phyloP scores from a whole-genome alignment of 2,329 filamentous ascomycete species.

The Mycosphaerella arachidis region DNA sequence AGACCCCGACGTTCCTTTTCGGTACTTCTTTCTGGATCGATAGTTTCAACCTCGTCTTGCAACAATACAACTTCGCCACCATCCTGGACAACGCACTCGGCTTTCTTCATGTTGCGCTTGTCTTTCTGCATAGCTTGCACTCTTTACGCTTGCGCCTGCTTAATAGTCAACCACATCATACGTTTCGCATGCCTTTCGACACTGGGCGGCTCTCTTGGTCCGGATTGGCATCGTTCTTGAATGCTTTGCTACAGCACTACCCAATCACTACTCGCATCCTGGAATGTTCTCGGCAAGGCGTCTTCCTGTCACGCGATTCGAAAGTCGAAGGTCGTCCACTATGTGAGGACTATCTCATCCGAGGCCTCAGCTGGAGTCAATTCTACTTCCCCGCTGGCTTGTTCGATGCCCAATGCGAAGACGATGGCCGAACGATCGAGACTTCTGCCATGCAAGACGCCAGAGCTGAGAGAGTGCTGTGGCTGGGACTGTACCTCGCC shows the following conservation, averaged over 20 bases:
- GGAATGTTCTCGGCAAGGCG: constrained; percentile 31
- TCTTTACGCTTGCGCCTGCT: constrained; percentile 13
- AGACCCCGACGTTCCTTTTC: not conserved
- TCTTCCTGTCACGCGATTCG: constrained; percentile 41
- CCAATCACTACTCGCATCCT: constrained; percentile 34
- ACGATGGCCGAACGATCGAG: constrained; percentile 49
- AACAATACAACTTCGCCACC: constrained; percentile 44
- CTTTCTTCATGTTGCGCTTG: constrained; percentile 59
- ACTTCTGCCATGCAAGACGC: constrained; percentile 11
- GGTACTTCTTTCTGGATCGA: constrained; percentile 12
- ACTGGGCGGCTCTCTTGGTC: constrained; percentile 51
- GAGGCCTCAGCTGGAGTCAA: constrained; percentile 59
- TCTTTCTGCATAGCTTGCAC: constrained; percentile 48
- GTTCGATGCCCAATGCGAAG: constrained; percentile 60
- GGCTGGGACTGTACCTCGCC: constrained; percentile 26
- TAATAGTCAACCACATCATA: constrained; percentile 25
- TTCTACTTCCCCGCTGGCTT: constrained; percentile 56
- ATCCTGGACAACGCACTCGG: constrained; percentile 50
- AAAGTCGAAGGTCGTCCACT: constrained; percentile 50
- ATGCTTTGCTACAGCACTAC: constrained; percentile 43
- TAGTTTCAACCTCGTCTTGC: constrained; percentile 33
- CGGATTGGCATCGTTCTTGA: constrained; percentile 49
- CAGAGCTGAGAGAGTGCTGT: constrained; percentile 23
- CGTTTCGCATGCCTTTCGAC: constrained; percentile 26
- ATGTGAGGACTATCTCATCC: constrained; percentile 64